phyloP scores from a whole-genome alignment of 495 filamentous ascomycete genomes.

The Penicillium canariense region DNA sequence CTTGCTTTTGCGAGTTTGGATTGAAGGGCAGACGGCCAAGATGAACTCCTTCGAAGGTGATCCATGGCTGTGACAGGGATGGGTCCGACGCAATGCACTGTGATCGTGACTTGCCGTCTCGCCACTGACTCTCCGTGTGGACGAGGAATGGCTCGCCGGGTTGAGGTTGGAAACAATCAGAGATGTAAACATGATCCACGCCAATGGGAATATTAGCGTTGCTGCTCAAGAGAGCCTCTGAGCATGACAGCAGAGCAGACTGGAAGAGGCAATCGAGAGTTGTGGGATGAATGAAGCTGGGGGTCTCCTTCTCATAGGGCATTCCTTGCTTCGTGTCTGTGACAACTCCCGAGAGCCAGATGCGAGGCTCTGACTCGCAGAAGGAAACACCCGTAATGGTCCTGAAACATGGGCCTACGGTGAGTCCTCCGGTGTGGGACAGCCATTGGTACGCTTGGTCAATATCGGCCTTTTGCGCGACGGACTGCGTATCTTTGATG shows the following conservation, averaged over 20 bases:
- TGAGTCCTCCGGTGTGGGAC: slow-evolving; percentile 23
- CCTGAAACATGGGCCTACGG: slow-evolving; percentile 27
- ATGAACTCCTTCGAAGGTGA: slow-evolving; percentile 23
- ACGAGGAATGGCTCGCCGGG: slow-evolving; percentile 19
- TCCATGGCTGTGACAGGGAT: slow-evolving; percentile 17
- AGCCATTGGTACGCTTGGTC: slow-evolving; percentile 23
- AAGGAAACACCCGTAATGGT: slow-evolving; percentile 15
- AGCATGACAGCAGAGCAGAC: slow-evolving; percentile 21
- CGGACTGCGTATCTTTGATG: slow-evolving; percentile 17
- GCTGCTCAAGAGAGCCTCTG: slow-evolving; percentile 14
- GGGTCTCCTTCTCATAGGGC: slow-evolving; percentile 20
- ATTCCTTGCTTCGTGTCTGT: slow-evolving; percentile 24
- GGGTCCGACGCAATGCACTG: slow-evolving; percentile 22
- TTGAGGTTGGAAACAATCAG: slow-evolving; percentile 14
- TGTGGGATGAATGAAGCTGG: slow-evolving; percentile 34
- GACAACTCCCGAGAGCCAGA: slow-evolving; percentile 15
- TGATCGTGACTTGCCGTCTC: slow-evolving; percentile 17
- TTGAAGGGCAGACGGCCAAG: slow-evolving; percentile 23
- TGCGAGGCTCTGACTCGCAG: slow-evolving; percentile 22
- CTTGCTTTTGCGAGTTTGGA: slow-evolving; percentile 14
- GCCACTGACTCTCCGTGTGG: slow-evolving; percentile 14
- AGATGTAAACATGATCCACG: slow-evolving; percentile 23
- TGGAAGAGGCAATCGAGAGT: slow-evolving; percentile 37
- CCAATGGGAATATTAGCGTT: slow-evolving; percentile 23
- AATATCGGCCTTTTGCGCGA: slow-evolving; percentile 10